A percentile compares a stretch with the other conserved stretches of the same genome.
Evolutionary conservation across 768 basidiomycete species (phyloP).

Genomic region (Trametes meyenii): DNA sequence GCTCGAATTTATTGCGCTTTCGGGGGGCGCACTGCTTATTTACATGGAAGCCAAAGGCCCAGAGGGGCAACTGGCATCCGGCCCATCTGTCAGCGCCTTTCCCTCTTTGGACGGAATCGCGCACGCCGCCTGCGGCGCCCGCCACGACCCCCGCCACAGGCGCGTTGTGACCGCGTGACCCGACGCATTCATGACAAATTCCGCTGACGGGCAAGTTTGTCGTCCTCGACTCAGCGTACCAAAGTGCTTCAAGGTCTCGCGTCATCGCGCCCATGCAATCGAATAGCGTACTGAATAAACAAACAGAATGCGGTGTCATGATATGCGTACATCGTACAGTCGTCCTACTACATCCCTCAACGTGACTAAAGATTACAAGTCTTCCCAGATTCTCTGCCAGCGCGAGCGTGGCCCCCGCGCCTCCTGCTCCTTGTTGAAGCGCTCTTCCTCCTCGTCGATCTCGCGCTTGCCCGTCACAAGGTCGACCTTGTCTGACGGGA

Average conservation of each 20-base stretch:
- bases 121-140: slow-evolving; percentile 11
- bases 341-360: not conserved
- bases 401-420: slow-evolving; percentile 28
- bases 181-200: not conserved
- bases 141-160: not conserved
- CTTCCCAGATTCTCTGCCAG: slow-evolving; percentile 33
- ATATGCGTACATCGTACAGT: slow-evolving; percentile 15
- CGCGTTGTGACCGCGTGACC: not conserved
- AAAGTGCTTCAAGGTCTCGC: not conserved
- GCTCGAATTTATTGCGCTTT: slow-evolving; percentile 4
- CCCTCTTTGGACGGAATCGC: slow-evolving; percentile 13
- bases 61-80: not conserved
- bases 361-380: slow-evolving; percentile 23
- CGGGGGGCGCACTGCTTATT: not conserved
- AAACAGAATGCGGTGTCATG: not conserved
- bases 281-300: too few species aligned
- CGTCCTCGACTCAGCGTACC: too few species aligned
- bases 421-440: slow-evolving; percentile 47
- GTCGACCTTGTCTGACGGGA: slow-evolving; percentile 56
- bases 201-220: not conserved
- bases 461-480: slow-evolving; percentile 58
- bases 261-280: not conserved
- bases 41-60: not conserved
- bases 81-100: slow-evolving; percentile 10
- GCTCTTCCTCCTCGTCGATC: slow-evolving; percentile 67